phyloP scores from a whole-genome alignment of 441 rosid species.

The Arabidopsis lyrata region DNA sequence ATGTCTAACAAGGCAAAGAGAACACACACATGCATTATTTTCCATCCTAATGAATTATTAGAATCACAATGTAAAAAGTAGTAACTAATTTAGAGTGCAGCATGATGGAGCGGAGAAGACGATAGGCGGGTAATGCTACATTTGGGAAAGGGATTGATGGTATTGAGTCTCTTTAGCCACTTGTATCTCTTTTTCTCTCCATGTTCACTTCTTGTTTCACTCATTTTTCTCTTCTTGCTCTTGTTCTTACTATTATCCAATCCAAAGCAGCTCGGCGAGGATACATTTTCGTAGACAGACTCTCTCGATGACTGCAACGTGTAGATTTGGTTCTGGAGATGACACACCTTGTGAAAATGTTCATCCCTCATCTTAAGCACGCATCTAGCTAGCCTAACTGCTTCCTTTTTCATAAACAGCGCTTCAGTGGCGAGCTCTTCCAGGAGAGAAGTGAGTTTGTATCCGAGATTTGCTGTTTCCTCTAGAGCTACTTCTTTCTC shows the following conservation, averaged over 20 bases:
- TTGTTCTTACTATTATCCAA: constrained; percentile 33
- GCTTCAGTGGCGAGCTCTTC: constrained; percentile 56
- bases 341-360: constrained; percentile 46
- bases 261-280: constrained; percentile 31
- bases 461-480: constrained; percentile 57
- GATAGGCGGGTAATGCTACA: constrained; percentile 20
- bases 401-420: constrained; percentile 57
- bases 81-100: constrained; percentile 10
- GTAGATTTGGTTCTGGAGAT: constrained; percentile 43
- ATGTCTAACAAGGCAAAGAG: constrained; percentile 29
- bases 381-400: constrained; percentile 54
- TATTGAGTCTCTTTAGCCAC: constrained; percentile 42
- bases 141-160: constrained; percentile 40
- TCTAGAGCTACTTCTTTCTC: constrained; percentile 62
- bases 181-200: constrained; percentile 40
- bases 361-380: constrained; percentile 68
- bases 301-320: constrained; percentile 48
- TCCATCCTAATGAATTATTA: background rate
- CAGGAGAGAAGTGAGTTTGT: constrained; percentile 47
- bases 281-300: constrained; percentile 13
- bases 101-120: constrained; percentile 12
- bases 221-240: constrained; percentile 42
- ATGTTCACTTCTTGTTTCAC: constrained; percentile 35
- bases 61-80: background rate
- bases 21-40: constrained; percentile 8